Evolutionary conservation across 2,329 filamentous ascomycete species (phyloP).

Genomic region (Fusarium nygamai): DNA sequence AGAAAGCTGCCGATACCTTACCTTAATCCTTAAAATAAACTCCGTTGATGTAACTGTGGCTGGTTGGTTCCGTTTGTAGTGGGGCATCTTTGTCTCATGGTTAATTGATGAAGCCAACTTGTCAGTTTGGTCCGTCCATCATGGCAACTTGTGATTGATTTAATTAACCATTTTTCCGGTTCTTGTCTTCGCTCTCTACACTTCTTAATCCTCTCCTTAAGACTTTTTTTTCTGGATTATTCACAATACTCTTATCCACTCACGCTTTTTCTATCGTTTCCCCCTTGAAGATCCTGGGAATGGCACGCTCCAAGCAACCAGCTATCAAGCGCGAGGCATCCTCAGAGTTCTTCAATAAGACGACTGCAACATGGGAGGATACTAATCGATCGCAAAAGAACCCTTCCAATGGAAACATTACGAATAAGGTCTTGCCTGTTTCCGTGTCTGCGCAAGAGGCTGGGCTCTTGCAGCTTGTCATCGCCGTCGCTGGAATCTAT

Average conservation of each 20-base stretch:
- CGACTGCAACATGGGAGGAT: slow-evolving; percentile 50
- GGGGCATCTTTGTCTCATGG: slow-evolving; percentile 31
- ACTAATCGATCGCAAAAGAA: slow-evolving; percentile 43
- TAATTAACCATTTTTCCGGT: slow-evolving; percentile 17
- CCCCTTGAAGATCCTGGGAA: slow-evolving; percentile 45
- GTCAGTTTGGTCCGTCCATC: slow-evolving; percentile 43
- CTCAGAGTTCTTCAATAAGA: slow-evolving; percentile 70
- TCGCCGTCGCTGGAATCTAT: slow-evolving; percentile 96
- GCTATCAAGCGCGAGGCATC: slow-evolving; percentile 73
- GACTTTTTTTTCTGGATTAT: background rate
- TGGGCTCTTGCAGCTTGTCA: slow-evolving; percentile 78
- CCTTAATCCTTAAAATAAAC: slow-evolving; percentile 15
- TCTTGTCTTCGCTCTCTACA: slow-evolving; percentile 20
- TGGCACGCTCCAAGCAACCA: slow-evolving; percentile 78
- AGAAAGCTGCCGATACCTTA: slow-evolving; percentile 3
- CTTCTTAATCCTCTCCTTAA: slow-evolving; percentile 21
- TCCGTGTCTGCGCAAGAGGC: slow-evolving; percentile 57
- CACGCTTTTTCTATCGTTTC: background rate
- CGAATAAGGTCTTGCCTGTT: slow-evolving; percentile 38
- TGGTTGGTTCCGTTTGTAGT: slow-evolving; percentile 16
- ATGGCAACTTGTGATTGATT: slow-evolving; percentile 35
- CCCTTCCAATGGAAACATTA: slow-evolving; percentile 38
- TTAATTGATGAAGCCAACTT: slow-evolving; percentile 41
- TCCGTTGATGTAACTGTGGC: slow-evolving; percentile 11
- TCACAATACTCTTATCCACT: background rate